Conservation (phyloP, 164 flowering plant genomes). For the Macadamia integrifolia region DNA sequence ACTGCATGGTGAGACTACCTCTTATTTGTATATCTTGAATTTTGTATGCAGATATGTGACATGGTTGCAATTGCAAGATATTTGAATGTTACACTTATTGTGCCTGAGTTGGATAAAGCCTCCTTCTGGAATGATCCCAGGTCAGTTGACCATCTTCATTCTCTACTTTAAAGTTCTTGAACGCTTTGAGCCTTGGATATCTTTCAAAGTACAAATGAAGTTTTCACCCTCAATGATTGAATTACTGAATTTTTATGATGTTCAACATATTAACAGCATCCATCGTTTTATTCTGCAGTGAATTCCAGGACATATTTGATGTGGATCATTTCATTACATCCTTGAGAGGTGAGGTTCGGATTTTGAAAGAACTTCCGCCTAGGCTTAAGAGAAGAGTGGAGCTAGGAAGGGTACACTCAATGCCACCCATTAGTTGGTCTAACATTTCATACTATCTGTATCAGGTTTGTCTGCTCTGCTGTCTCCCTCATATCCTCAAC, state of each 20-base stretch:
- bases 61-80: slow-evolving; percentile 95
- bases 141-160: slow-evolving; percentile 27
- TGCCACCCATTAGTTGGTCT: slow-evolving; percentile 97
- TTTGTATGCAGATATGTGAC: slow-evolving; percentile 72
- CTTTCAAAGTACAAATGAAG: not conserved
- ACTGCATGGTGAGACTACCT: not conserved
- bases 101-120: slow-evolving; percentile 91
- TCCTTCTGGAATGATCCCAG: slow-evolving; percentile 98
- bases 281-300: slow-evolving; percentile 41
- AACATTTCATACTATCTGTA: slow-evolving; percentile 68
- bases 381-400: slow-evolving; percentile 68
- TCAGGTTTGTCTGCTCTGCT: slow-evolving; percentile 34
- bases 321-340: slow-evolving; percentile 86
- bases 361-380: slow-evolving; percentile 77
- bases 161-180: slow-evolving; percentile 1
- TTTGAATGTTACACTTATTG: slow-evolving; percentile 80
- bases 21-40: not conserved
- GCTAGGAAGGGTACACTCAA: slow-evolving; percentile 43
- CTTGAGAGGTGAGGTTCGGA: slow-evolving; percentile 79
- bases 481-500: not conserved
- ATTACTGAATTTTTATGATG: not conserved
- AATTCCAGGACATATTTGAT: slow-evolving; percentile 89
- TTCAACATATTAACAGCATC: not conserved
- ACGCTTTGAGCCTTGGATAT: not conserved
- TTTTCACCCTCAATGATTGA: not conserved